Percentiles rank a stretch among this genome's conserved stretches.
These are phyloP conservation scores for Omphalotus olearius DNA, from an alignment of 1,284 basidiomycete genomes.

Conservation along the genomic window DNA sequence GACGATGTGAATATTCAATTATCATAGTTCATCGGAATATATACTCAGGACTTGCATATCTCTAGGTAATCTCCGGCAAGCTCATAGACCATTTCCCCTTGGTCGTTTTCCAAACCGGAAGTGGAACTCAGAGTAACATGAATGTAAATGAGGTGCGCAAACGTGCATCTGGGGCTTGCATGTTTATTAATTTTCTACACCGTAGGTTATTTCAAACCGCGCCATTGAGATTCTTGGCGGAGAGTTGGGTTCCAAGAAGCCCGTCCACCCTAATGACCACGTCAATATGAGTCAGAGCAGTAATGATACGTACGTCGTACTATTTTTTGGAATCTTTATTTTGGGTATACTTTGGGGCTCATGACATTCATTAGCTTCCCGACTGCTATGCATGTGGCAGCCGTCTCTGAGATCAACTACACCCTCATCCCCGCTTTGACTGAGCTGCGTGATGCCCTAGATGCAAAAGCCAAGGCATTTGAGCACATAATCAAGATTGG, in stretches of 20 bases:
- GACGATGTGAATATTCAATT: constrained; percentile 70
- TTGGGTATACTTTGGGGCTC: background rate
- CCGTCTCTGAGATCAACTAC: constrained; percentile 84
- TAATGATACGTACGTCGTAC: constrained; percentile 82
- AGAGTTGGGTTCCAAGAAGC: constrained; percentile 92
- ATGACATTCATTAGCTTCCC: constrained; percentile 71
- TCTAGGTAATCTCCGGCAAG: constrained; percentile 91
- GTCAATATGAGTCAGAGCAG: constrained; percentile 99
- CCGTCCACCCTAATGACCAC: constrained; percentile 99
- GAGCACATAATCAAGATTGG: constrained; percentile 98
- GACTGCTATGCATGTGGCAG: constrained; percentile 98
- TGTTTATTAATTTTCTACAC: constrained; percentile 2
- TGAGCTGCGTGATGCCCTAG: constrained; percentile 81
- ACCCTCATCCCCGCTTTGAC: constrained; percentile 84
- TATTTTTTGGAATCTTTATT: background rate
- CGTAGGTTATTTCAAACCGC: constrained; percentile 93
- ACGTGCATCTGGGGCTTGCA: background rate
- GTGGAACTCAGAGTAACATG: constrained; percentile 99
- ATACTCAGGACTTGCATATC: constrained; percentile 5
- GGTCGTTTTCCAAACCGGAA: constrained; percentile 99
- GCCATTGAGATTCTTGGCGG: constrained; percentile 98
- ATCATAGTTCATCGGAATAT: background rate
- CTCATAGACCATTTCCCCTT: constrained; percentile 95
- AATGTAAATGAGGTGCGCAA: constrained; percentile 88
- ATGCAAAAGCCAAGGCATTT: constrained; percentile 79